Evolutionary conservation across 768 basidiomycete genomes (phyloP), one percentile per base, ranked within the genome.

Genomic region (Hydnomerulius pinastri): DNA sequence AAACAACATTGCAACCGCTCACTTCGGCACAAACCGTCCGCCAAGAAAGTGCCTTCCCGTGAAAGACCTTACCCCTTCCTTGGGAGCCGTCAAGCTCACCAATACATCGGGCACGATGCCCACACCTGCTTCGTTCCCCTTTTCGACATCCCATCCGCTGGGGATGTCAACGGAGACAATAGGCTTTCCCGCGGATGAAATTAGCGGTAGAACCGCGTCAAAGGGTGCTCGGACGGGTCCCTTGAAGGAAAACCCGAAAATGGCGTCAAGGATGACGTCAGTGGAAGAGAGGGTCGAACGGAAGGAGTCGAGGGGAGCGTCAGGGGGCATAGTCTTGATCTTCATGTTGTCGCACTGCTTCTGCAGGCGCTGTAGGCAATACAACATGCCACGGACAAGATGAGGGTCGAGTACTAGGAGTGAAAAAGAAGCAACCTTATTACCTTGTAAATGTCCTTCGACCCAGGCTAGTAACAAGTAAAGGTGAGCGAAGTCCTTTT

Each of bases 221-320:
- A 98, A 99, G 0, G 97, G 97, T 7, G 86, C 70, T 10, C 97
- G 87, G 5, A 94, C 79, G 29, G 97, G 95, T 0, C 89, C 87
- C 51, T 87, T 78, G 81, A 98, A 99, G 1, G 95, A 98, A 74
- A 99, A 98, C 4, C 96, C 97, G 60, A 99, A 99, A 50, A 99
- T 89, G 4, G 95, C 92, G 63, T 99, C 97, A 46, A 99, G 76
- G 17, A 98, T 80, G 36, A 97, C 84, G 67, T 97, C 90, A 4
- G 83, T 81, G 25, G 78, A 73, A 6, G 73, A 61, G 30, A 89
- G 74, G 6, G 80, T 79, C 36, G 71, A 64, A 40, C 71, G 65
- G 17, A 90, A 77, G 28, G 74, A 58, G 17, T 76, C 72, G 13
- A 68, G 57, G 18, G 80, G 77, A 32, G 66, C 71, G 4, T 79